A percentile compares a stretch with the other conserved stretches of the same genome.
These are phyloP conservation scores for Henckelia pumila DNA, from an alignment of 257 asterid genomes.

Conservation along the genomic window DNA sequence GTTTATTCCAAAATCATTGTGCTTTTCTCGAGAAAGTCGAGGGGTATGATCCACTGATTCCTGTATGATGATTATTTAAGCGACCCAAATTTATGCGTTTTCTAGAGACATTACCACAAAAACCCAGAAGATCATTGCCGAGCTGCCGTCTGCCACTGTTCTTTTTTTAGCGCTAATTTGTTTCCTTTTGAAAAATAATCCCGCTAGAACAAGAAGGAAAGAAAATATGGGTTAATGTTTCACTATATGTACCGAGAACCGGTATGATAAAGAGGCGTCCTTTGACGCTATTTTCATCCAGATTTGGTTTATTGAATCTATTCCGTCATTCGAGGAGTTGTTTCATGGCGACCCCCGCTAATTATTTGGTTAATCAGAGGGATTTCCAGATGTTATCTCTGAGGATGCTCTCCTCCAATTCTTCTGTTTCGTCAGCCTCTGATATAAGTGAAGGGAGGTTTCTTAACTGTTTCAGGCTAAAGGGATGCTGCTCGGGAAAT, in stretches of 20 bases:
- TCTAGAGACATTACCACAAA: not conserved
- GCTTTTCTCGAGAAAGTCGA: not conserved
- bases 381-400: constrained; percentile 41
- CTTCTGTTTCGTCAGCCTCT: constrained; percentile 26
- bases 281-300: constrained; percentile 21
- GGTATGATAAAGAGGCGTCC: constrained; percentile 57
- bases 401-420: constrained; percentile 27
- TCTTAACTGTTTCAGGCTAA: constrained; percentile 31
- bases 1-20: not conserved
- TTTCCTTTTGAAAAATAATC: not conserved
- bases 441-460: constrained; percentile 27
- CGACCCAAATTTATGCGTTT: not conserved
- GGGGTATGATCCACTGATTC: not conserved
- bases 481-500: constrained; percentile 34
- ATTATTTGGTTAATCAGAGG: constrained; percentile 33
- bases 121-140: not conserved
- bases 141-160: not conserved
- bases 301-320: not conserved
- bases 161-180: not conserved
- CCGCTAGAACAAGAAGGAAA: not conserved
- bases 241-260: constrained; percentile 28
- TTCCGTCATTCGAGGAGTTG: constrained; percentile 30
- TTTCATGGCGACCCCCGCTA: constrained; percentile 56
- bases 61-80: not conserved
- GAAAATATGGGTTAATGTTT: not conserved